A percentile compares a stretch with the other conserved stretches of the same genome.
Evolutionary conservation across 1,284 basidiomycete species (phyloP).

Genomic region (Cryptococcus sp.): DNA sequence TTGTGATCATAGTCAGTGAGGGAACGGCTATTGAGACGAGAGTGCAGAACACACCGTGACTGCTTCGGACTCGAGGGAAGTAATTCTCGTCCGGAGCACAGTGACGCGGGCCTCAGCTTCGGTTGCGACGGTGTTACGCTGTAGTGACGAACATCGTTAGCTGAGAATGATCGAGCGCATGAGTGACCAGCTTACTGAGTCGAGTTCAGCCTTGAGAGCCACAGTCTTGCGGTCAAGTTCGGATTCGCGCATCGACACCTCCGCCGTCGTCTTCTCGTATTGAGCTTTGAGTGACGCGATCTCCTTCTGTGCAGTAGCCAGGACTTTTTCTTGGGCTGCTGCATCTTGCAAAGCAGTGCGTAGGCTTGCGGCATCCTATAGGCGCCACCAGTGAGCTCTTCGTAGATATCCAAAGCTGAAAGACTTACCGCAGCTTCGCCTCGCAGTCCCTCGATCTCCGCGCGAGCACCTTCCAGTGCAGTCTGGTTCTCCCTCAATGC

Average conservation of each 20-base stretch:
- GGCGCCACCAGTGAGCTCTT: slow-evolving; percentile 15
- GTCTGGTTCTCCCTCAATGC: slow-evolving; percentile 84
- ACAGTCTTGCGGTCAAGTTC: slow-evolving; percentile 33
- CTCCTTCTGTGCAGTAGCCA: slow-evolving; percentile 37
- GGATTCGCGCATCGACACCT: neutral
- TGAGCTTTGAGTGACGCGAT: slow-evolving; percentile 26
- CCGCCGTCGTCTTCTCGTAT: slow-evolving; percentile 6
- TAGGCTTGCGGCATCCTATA: slow-evolving; percentile 49
- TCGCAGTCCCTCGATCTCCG: slow-evolving; percentile 82
- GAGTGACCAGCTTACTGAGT: slow-evolving; percentile 23
- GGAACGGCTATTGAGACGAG: too few relatives aligned
- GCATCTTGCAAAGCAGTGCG: slow-evolving; percentile 46
- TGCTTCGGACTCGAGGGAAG: too few relatives aligned
- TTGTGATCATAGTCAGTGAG: neutral
- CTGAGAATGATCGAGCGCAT: neutral
- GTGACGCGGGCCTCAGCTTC: too few relatives aligned
- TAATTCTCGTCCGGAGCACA: too few relatives aligned
- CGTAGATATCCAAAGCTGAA: neutral
- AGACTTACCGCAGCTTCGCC: slow-evolving; percentile 70
- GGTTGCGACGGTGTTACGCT: too few relatives aligned
- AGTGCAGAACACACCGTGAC: too few relatives aligned
- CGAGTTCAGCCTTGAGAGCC: slow-evolving; percentile 36
- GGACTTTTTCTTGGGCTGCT: slow-evolving; percentile 34
- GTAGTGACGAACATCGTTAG: neutral
- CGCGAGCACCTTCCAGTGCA: slow-evolving; percentile 85